Evolutionary conservation across 2,329 filamentous ascomycete species (phyloP), one percentile per base, ranked within the genome.

Genomic region (Colletotrichum filicis): DNA sequence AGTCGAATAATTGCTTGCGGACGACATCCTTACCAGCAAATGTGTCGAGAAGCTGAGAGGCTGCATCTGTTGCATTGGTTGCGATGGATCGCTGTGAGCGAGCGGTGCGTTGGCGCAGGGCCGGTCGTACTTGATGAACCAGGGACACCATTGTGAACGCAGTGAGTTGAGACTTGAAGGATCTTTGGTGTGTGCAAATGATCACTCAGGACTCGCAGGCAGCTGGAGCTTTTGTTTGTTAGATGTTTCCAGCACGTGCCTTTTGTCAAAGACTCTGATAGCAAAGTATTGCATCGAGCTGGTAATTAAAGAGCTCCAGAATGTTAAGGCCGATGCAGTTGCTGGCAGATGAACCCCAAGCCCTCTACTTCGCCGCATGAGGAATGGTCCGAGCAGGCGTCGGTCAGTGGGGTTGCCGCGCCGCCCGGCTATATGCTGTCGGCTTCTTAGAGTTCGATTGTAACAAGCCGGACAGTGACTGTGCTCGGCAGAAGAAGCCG

Each of bases 1-100:
- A 85, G 77, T 93, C 91, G 7, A 93, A 82, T 4, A 85, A 69
- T 76, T 93, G 91, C 5, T 76, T 79, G 4, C 80, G 79, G 4
- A 76, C 68, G 3, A 78, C 72, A 0, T 79, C 76, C 42, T 78
- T 79, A 35, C 76, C 72, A 11, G 77, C 73, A 56, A 82, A 82
- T 5, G 71, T 77, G 4, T 79, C 76, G 8, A 81, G 74, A 1
- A 87, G 76, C 56, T 79, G 76, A 0, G 79, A 76, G 16, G 82
- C 80, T 3, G 82, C 79, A 5, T 64, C 59, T 5, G 63, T 66
- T 3, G 69, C 65, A 5, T 49, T 70, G n/a, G 58, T 71, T 5
- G 58, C 24, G 7, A 71, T 12, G 8, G 6, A 22, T 26, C 71
- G 35, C 5, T 46, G 46, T 3, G 26, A 19, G 2, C 5, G 5